A percentile compares a stretch with the other conserved stretches of the same genome.
Conservation (phyloP, 768 basidiomycete species). For the Obba rivulosa region DNA sequence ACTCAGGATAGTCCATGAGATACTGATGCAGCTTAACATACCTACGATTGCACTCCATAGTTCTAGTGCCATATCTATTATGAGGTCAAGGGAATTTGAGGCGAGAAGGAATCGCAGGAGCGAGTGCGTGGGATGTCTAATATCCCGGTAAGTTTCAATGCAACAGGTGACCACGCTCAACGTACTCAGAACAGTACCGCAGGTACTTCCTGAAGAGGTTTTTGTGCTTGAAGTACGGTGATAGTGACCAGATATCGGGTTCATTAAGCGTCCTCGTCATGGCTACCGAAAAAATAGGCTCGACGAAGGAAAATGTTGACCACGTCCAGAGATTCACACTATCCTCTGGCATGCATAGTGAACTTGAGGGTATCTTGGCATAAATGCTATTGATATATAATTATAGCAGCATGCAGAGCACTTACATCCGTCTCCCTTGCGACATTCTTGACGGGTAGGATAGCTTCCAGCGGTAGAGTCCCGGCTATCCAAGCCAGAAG, state of each 20-base stretch:
- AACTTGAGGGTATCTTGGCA: slow-evolving; percentile 42
- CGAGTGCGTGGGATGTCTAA: slow-evolving; percentile 50
- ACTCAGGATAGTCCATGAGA: not conserved
- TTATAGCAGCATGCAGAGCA: not conserved
- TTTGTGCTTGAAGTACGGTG: slow-evolving; percentile 63
- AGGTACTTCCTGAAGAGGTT: slow-evolving; percentile 63
- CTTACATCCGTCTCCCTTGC: slow-evolving; percentile 45
- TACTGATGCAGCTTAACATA: slow-evolving; percentile 19
- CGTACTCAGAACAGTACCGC: slow-evolving; percentile 41
- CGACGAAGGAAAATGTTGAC: slow-evolving; percentile 59
- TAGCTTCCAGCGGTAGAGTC: slow-evolving; percentile 46
- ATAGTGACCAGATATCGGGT: slow-evolving; percentile 56
- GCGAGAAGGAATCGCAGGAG: slow-evolving; percentile 56
- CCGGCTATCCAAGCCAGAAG: slow-evolving; percentile 47
- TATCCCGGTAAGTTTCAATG: slow-evolving; percentile 1
- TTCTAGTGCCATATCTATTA: slow-evolving; percentile 52
- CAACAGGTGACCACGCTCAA: not conserved
- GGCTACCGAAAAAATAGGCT: slow-evolving; percentile 54
- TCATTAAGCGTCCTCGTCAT: slow-evolving; percentile 39
- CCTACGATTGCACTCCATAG: slow-evolving; percentile 54
- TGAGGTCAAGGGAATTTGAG: slow-evolving; percentile 66
- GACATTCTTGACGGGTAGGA: slow-evolving; percentile 42
- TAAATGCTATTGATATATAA: slow-evolving; percentile 3
- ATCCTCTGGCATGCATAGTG: slow-evolving; percentile 58
- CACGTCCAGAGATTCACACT: slow-evolving; percentile 59